Evolutionary conservation across 208 protist genomes (phyloP), one percentile per base, ranked within the genome.

Genomic region (Polymyxa betae): DNA sequence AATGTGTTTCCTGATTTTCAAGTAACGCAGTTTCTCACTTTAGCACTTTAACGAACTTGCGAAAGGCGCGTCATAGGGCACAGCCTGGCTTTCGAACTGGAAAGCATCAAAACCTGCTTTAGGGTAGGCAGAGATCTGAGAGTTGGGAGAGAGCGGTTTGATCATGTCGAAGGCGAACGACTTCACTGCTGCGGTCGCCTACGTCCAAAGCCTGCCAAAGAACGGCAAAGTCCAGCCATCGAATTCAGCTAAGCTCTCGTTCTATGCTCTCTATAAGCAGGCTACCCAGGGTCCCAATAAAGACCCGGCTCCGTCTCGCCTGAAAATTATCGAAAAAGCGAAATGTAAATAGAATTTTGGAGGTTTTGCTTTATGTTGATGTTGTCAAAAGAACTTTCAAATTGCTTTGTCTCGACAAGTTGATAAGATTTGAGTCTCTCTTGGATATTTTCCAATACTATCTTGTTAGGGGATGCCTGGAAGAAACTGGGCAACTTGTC

Each of bases 221-320:
- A 12, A 5, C 12, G n/a, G 35, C 35, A 82, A 35, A 43, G 35
- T 45, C 35, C n/a, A 43, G 72, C 72, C n/a, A n/a, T 45, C 72
- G 72, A 82, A 82, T n/a, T 20, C 72, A 20, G 35, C n/a, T 12
- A 82, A 82, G 72, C 72, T 82, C 16, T 38, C 35, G 72, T 82
- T 82, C 72, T 82, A 82, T 35, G 72, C 72, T 20, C n/a, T 82
- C 16, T 82, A 82, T n/a, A 82, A 82, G n/a, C 72, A 82, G 72
- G 72, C 72, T 20, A 35, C n/a, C 12, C 16, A 35, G 5, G 72
- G 72, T 5, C 35, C 5, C 5, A 82, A 82, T 43, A 82, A 35
- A n/a, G 35, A 5, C 5, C n/a, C 72, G n/a, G 72, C 72, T 5
- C 72, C 72, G 12, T 35, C 35, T n/a, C 5, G 72, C 10, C 40